phyloP scores from a whole-genome alignment of 345 rosid genomes.

The Lenwebbia sp. region DNA sequence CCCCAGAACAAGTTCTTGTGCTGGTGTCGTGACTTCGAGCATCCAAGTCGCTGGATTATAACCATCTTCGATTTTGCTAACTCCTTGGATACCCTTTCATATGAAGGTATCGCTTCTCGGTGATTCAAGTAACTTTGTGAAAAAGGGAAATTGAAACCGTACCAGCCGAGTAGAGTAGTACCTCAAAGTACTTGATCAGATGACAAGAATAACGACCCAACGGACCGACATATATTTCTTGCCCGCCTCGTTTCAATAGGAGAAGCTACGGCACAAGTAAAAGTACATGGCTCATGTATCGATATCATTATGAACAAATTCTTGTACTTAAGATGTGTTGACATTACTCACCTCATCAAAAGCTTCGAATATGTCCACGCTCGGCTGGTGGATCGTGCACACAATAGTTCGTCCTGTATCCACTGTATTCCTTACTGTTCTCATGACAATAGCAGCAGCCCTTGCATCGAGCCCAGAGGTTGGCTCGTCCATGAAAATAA shows the following conservation, averaged over 20 bases:
- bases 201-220: constrained; percentile 28
- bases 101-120: not conserved
- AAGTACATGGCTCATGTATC: not conserved
- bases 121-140: not conserved
- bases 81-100: constrained; percentile 23
- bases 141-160: not conserved
- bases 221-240: constrained; percentile 42
- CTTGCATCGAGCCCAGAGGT: constrained; percentile 95
- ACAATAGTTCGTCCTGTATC: constrained; percentile 93
- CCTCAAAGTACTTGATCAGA: constrained; percentile 39
- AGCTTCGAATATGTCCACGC: constrained; percentile 87
- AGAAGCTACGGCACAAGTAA: constrained; percentile 20
- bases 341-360: constrained; percentile 64
- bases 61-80: constrained; percentile 24
- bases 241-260: constrained; percentile 37
- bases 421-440: constrained; percentile 82
- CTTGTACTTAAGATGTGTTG: not conserved
- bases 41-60: constrained; percentile 55
- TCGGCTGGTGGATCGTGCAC: constrained; percentile 94
- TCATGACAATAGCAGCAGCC: constrained; percentile 93
- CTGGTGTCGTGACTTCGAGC: constrained; percentile 30
- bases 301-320: not conserved
- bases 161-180: not conserved
- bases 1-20: constrained; percentile 24
- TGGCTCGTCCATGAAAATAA: constrained; percentile 94